Evolutionary conservation across 2,329 filamentous ascomycete genomes (phyloP).

Genomic region (Dryadomyces quercus-mongolicae): DNA sequence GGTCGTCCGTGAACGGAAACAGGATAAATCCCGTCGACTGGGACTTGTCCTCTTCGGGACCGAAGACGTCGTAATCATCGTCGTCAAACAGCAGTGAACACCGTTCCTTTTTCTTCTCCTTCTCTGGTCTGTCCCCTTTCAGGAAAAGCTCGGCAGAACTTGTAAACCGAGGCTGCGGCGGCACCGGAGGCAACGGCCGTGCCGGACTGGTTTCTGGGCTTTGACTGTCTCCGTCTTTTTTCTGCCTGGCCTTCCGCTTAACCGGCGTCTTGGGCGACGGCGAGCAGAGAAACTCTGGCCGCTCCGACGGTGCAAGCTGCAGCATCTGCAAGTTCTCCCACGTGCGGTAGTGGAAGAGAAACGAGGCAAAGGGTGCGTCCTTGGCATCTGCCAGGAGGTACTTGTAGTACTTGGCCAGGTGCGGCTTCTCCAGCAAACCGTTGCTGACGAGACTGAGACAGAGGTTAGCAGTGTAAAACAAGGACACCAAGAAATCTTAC

Average conservation of each 20-base stretch:
- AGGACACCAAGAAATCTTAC: conserved; percentile 23
- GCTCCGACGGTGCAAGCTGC: conserved; percentile 29
- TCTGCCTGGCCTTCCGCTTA: too few species aligned
- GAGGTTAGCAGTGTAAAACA: neutral
- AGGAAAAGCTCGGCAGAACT: too few species aligned
- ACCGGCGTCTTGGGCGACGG: neutral
- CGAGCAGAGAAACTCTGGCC: conserved; percentile 1
- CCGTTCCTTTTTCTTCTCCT: neutral
- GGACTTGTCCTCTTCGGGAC: neutral
- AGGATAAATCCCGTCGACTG: neutral
- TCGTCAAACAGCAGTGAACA: neutral
- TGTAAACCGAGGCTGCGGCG: neutral
- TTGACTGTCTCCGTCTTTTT: neutral
- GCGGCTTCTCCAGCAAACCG: conserved; percentile 38
- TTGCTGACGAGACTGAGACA: conserved; percentile 33
- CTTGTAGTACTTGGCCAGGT: conserved; percentile 38
- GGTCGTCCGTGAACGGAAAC: conserved; percentile 9
- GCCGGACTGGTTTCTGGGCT: neutral
- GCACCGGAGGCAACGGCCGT: neutral
- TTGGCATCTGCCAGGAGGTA: conserved; percentile 39
- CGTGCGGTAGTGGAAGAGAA: conserved; percentile 45
- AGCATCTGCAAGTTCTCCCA: conserved; percentile 34
- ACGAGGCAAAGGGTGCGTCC: conserved; percentile 38
- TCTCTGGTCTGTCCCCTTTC: neutral
- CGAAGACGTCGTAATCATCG: neutral